phyloP scores from a whole-genome alignment of 1,284 basidiomycete genomes.

The Ceratobasidium sp. region DNA sequence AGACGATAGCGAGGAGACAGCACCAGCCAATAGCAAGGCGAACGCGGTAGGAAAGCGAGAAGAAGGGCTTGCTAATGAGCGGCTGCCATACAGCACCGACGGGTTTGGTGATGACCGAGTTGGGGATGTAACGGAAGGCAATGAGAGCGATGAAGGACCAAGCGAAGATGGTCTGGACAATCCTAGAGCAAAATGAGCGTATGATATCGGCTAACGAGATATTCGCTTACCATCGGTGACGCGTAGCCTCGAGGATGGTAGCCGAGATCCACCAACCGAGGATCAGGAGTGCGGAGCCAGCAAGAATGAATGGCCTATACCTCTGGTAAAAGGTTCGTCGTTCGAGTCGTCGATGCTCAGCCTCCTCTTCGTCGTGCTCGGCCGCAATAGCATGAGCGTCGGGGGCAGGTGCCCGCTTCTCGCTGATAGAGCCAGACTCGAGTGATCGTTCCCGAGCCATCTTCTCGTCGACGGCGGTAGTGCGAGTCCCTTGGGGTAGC shows the following conservation, averaged over 20 bases:
- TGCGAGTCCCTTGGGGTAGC: neutral
- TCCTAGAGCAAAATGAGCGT: conserved; percentile 60
- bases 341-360: conserved; percentile 5
- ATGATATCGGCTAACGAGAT: conserved; percentile 26
- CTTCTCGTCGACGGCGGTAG: conserved; percentile 20
- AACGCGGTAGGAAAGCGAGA: conserved; percentile 68
- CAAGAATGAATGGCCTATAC: conserved; percentile 64
- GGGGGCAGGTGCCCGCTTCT: conserved; percentile 10
- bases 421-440: conserved; percentile 29
- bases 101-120: conserved; percentile 73
- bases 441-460: conserved; percentile 16
- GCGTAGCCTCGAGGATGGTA: conserved; percentile 73
- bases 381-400: conserved; percentile 10
- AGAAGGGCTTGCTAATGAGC: conserved; percentile 75
- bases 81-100: conserved; percentile 76
- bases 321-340: conserved; percentile 50
- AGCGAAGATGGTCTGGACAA: conserved; percentile 82
- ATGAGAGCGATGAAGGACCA: conserved; percentile 85
- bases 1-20: conserved; percentile 77
- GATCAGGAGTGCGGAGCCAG: conserved; percentile 69
- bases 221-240: conserved; percentile 74
- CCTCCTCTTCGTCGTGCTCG: conserved; percentile 28
- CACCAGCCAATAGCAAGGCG: conserved; percentile 79
- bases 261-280: conserved; percentile 86
- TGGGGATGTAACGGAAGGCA: conserved; percentile 83